Base-by-base conservation (phyloP, 177 flowering plant genomes). In the Tripterygium wilfordii region DNA sequence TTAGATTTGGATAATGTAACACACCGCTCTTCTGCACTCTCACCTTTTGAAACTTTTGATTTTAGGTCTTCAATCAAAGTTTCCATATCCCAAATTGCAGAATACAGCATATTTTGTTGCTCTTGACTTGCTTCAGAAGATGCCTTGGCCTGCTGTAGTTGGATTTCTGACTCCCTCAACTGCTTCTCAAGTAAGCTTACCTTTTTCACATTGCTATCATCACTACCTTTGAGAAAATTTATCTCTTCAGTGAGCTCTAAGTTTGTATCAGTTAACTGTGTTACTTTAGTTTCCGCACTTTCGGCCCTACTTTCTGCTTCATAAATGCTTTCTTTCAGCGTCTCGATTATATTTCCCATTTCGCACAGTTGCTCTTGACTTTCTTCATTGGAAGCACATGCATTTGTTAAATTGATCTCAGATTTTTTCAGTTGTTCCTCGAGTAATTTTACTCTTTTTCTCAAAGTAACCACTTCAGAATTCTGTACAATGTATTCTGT, bases 41-140 rank as follows among this genome's bases (percentile, higher is more conserved):
- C 80, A 45, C 69, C 68, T 52, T 60, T 66, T 8, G 67, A 52
- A 28, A 63, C 76, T 44, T 68, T 71, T 20, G 70, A 65, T 49
- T 71, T 75, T 21, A 71, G 57, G 41, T 75, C 77, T 36, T 63
- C 76, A 40, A 75, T 71, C 24, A 70, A 45, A 19, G 64, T 68
- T 55, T 75, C 80, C 80, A 75, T 75, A 32, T 75, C 80, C 65
- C 65, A 65, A 42, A 75, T 75, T 35, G 76, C 74, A 43, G 71
- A 33, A 47, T 75, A 68, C 10, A 75, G 21, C 76, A 68, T 68
- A 32, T 60, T 68, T 45, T 71, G 76, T 65, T 75, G 70, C 56
- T 75, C 77, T 41, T 70, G 73, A 60, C 69, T 62, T 15, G 79
- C 76, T 55, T 75, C 77, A 28, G 65, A 45, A 0, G 80, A 61